Evolutionary conservation across 805 yeast species (phyloP), one percentile per base, ranked within the genome.

Genomic region (Lipomyces sp.): DNA sequence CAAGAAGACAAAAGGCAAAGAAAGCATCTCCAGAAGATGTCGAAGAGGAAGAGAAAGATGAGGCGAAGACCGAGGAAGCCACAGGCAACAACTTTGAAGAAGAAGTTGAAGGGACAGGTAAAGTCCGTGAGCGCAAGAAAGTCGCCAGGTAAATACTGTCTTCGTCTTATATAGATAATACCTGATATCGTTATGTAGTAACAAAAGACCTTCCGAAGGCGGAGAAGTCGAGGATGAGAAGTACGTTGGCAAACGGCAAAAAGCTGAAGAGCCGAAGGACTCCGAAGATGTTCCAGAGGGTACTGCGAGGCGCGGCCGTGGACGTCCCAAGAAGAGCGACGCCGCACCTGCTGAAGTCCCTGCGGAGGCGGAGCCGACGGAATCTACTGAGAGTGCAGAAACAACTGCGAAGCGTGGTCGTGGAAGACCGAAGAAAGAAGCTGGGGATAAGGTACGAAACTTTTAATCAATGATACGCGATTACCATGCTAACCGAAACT

Each of bases 261-360:
- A 50, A 33, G n/a, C 15, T 13, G 24, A 30, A 18, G 4, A 53
- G 32, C 2, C 15, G 18, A 32, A 50, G 29, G 29, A 18, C 13
- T 32, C 18, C 35, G 54, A 30, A 8, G 33, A 37, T 35, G 10
- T 24, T 11, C 35, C 15, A 8, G n/a, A 33, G 24, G 30, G 37
- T 15, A 18, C 59, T n/a, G 62, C 51, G 30, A 66, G 60, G 53
- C 66, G 66, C 4, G 64, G 66, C 8, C 69, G 69, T 11, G 69
- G 69, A 18, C 69, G 69, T n/a, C 69, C 66, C 3, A 37, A 33
- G n/a, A 60, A 60, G 42, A 35, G 51, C n/a, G 63, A 60, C 53
- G 39, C 51, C 6, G 33, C 62, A 8, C 30, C 51, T 18, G 18
- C 24, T 42, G 8, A 42, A 30, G 56, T 7, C 8, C 15, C 53